phyloP scores from a whole-genome alignment of 257 asterid species.

The Ballota nigra region DNA sequence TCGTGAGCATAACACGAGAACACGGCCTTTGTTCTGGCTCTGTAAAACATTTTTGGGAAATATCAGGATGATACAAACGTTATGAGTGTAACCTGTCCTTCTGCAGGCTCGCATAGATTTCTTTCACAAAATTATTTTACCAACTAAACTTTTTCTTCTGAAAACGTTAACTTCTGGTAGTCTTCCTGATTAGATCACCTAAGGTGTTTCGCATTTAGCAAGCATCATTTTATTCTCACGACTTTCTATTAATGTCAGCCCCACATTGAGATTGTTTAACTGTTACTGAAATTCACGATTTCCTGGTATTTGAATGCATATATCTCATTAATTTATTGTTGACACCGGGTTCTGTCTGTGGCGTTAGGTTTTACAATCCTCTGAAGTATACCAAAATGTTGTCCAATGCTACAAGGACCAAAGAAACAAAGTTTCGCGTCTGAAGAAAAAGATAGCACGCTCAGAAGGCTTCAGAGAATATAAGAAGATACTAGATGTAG shows the following conservation, averaged over 20 bases:
- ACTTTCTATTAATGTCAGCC: neutral
- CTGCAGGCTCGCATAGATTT: neutral
- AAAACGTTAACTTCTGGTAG: neutral
- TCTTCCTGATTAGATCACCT: no score
- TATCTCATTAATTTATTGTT: slow-evolving; percentile 17
- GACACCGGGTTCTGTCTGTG: slow-evolving; percentile 22
- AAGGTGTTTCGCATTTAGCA: neutral
- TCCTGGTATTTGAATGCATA: neutral
- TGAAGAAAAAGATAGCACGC: slow-evolving; percentile 81
- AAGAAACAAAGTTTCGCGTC: slow-evolving; percentile 78
- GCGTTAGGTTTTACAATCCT: slow-evolving; percentile 54
- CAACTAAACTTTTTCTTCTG: neutral
- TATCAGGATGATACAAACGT: neutral
- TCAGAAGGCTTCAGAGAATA: slow-evolving; percentile 88
- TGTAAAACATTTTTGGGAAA: neutral
- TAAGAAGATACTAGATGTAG: slow-evolving; percentile 71
- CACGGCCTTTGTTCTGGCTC: neutral
- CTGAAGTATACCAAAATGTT: slow-evolving; percentile 72
- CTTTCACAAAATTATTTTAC: neutral
- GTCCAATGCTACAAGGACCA: slow-evolving; percentile 84
- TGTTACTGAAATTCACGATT: slow-evolving; percentile 1
- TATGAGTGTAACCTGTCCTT: neutral
- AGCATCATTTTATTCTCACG: neutral
- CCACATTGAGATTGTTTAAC: slow-evolving; percentile 8
- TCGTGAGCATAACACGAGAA: neutral